Base-by-base conservation (phyloP, 2,329 filamentous ascomycete genomes). In the Colletotrichum sp. region DNA sequence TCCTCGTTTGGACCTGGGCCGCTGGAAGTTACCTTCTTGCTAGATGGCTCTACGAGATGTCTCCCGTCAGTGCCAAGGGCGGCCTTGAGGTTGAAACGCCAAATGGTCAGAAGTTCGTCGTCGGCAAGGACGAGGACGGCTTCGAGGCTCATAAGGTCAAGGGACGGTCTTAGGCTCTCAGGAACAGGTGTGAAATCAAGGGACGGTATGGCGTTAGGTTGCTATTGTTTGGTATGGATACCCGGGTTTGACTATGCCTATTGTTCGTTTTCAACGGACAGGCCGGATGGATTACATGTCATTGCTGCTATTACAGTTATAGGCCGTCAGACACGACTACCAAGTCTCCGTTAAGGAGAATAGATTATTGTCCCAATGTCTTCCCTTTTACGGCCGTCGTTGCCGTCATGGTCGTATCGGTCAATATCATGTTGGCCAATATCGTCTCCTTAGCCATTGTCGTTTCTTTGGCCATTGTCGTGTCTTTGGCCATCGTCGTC, bases 1-100 rank as follows among this genome's bases (percentile, higher is more conserved):
- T 92, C 1, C 89, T 93, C 76, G 84, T 93, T 77, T 96, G 94
- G 91, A 84, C 90, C 21, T 95, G 93, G 92, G 92, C 89, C 9
- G 85, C 94, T 10, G 90, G 88, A 16, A 90, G 89, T 64, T 96
- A 92, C 82, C 39, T 89, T 67, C 80, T 87, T 52, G 86, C 84
- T 5, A 86, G 86, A 66, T 89, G 87, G 85, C 71, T 88, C 15
- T 92, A 90, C 79, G 81, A 80, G 8, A 82, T 82, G 71, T 78
- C 81, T 7, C 82, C 83, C 3, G 71, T 81, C 13, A 78, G 78
- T 2, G 76, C 76, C 6, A 78, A 74, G 34, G 79, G 78, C 28
- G 78, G 74, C 3, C 24, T 76, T 59, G 77, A 80, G 36, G 77
- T 81, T 7, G 76, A 81, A 24, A 77, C 24, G 18, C 74, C 79